These are phyloP conservation scores for Blepharisma stoltei DNA, from an alignment of 73 alveolate species.

Conservation along the genomic window DNA sequence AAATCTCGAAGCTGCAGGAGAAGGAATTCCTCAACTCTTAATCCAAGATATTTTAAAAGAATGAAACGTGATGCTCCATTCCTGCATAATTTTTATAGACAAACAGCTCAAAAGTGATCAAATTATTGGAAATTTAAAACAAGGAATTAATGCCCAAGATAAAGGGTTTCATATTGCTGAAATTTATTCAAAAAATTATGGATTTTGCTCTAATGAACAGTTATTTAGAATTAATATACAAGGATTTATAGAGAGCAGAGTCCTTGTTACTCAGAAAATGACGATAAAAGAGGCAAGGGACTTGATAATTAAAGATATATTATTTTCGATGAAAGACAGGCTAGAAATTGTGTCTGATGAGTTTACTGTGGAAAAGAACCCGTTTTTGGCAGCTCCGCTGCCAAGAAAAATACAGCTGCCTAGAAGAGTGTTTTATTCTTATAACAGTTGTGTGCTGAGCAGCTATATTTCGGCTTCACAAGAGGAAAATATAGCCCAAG, in stretches of 20 bases:
- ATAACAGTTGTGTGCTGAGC: no score
- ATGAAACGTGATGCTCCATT: not conserved
- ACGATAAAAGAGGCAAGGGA: not conserved
- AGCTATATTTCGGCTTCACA: no score
- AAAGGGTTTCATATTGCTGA: not conserved
- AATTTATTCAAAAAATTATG: slow-evolving; percentile 3
- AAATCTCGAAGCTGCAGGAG: not conserved
- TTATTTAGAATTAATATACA: not conserved
- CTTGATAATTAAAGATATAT: not conserved
- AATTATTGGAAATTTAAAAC: not conserved
- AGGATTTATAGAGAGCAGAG: not conserved
- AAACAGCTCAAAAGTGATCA: not conserved
- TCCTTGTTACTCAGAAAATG: not conserved
- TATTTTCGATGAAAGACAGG: slow-evolving; percentile 12
- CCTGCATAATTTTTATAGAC: not conserved
- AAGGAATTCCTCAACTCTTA: not conserved
- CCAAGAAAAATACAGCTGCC: no score
- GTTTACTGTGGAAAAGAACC: not conserved
- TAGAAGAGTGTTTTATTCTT: no score
- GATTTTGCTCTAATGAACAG: not conserved
- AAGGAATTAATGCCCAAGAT: not conserved
- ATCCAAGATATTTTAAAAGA: not conserved
- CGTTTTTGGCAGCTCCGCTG: not conserved
- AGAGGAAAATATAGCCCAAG: no score
- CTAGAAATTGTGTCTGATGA: slow-evolving; percentile 22